These are phyloP conservation scores for Colletotrichum acutatum DNA, from an alignment of 2,329 filamentous ascomycete genomes.

Conservation along the genomic window DNA sequence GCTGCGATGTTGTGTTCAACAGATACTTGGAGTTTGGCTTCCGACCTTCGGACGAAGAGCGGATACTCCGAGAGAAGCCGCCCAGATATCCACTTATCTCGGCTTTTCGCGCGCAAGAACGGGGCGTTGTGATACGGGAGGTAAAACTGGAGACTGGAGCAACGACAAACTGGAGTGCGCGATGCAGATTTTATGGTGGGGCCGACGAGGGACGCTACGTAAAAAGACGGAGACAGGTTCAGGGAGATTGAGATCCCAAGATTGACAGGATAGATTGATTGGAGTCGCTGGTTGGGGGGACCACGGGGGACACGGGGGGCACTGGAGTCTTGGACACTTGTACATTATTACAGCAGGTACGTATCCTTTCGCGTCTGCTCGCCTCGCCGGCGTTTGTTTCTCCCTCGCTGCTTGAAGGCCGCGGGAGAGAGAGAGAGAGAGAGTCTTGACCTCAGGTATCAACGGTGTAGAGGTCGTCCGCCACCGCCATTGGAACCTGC, in stretches of 20 bases:
- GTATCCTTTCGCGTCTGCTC: conserved; percentile 7
- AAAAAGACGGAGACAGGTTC: conserved; percentile 17
- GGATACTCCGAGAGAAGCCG: conserved; percentile 33
- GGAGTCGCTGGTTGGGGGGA: conserved; percentile 21
- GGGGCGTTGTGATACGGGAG: conserved; percentile 25
- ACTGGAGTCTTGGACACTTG: background rate
- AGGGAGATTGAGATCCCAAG: conserved; percentile 17
- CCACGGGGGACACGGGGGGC: conserved; percentile 1
- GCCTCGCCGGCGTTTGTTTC: conserved; percentile 15
- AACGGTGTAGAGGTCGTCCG: conserved; percentile 13
- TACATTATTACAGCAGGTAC: conserved; percentile 11
- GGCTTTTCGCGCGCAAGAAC: conserved; percentile 33
- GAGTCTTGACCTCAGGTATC: conserved; percentile 23
- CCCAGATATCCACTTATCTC: conserved; percentile 24
- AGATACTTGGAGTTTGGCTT: conserved; percentile 1
- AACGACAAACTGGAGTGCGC: conserved; percentile 10
- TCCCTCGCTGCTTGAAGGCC: conserved; percentile 10
- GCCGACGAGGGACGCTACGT: conserved; percentile 3
- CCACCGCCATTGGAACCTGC: conserved; percentile 14
- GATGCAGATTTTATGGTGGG: conserved; percentile 30
- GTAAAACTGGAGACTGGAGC: conserved; percentile 20
- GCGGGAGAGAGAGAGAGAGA: background rate
- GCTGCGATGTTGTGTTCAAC: background rate
- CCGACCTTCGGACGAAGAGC: conserved; percentile 31
- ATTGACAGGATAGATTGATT: conserved; percentile 32